Percentiles rank a stretch among this genome's conserved stretches.
These are phyloP conservation scores for Immersiella caudata DNA, from an alignment of 495 filamentous ascomycete species.

Conservation along the genomic window DNA sequence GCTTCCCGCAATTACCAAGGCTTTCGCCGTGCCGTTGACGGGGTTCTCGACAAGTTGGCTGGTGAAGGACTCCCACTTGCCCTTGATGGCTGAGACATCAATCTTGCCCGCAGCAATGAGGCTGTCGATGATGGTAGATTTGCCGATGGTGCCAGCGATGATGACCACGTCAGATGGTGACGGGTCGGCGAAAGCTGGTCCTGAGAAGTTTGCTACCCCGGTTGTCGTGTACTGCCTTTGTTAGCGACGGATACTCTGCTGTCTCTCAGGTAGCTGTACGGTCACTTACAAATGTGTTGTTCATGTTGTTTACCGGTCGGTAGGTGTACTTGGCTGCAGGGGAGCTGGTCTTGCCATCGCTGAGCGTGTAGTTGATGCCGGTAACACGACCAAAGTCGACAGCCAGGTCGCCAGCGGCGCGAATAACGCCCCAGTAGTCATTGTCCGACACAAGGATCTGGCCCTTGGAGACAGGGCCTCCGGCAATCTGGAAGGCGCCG, in stretches of 20 bases:
- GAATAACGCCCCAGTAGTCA: constrained; percentile 70
- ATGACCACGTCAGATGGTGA: constrained; percentile 57
- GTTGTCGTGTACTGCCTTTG: constrained; percentile 47
- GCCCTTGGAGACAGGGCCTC: constrained; percentile 45
- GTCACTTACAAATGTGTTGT: constrained; percentile 50
- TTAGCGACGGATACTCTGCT: neutral
- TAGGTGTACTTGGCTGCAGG: constrained; percentile 46
- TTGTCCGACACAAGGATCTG: constrained; percentile 56
- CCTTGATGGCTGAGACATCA: constrained; percentile 56
- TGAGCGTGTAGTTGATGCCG: constrained; percentile 60
- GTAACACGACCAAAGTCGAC: constrained; percentile 73
- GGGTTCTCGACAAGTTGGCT: constrained; percentile 63
- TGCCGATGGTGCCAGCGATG: constrained; percentile 69
- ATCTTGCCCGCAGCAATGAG: constrained; percentile 59
- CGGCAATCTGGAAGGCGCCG: constrained; percentile 49
- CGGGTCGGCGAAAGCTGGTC: constrained; percentile 49
- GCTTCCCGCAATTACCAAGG: constrained; percentile 69
- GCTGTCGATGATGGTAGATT: constrained; percentile 61
- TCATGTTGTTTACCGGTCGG: constrained; percentile 45
- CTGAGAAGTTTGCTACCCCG: constrained; percentile 45
- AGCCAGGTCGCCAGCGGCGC: constrained; percentile 66
- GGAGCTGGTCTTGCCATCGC: constrained; percentile 47
- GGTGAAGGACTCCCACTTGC: constrained; percentile 72
- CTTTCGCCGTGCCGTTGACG: constrained; percentile 56
- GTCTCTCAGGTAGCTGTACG: neutral